Evolutionary conservation across 1,139 yeast species (phyloP).

Genomic region (Scheffersomyces stambukii): DNA sequence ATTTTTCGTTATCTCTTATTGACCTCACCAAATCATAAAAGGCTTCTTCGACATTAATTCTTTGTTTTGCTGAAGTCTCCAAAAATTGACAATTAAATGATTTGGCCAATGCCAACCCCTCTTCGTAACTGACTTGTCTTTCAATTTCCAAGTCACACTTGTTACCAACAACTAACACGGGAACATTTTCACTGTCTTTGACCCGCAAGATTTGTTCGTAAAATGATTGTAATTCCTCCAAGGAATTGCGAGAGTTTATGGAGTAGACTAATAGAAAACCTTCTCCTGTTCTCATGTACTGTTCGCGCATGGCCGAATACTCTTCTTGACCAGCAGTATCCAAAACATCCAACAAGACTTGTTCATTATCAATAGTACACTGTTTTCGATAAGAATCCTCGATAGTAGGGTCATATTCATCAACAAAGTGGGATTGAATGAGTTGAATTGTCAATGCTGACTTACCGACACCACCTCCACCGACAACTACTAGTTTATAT

Average conservation of each 20-base stretch:
- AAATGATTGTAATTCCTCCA: constrained; percentile 73
- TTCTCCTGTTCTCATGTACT: constrained; percentile 89
- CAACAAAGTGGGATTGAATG: constrained; percentile 89
- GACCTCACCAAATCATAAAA: constrained; percentile 72
- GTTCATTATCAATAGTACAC: constrained; percentile 49
- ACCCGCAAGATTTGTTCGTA: constrained; percentile 84
- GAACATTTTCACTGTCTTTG: constrained; percentile 72
- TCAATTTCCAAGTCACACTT: constrained; percentile 60
- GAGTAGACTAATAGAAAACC: constrained; percentile 84
- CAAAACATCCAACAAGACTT: constrained; percentile 63
- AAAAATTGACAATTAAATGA: constrained; percentile 75
- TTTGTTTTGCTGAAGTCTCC: constrained; percentile 91
- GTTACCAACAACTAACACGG: constrained; percentile 72
- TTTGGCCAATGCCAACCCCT: constrained; percentile 75
- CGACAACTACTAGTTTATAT: constrained; percentile 89
- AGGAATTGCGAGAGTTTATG: constrained; percentile 73
- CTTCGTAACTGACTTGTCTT: constrained; percentile 77
- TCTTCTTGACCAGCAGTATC: constrained; percentile 99
- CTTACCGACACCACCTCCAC: constrained; percentile 99
- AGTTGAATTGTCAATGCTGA: constrained; percentile 89
- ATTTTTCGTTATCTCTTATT: constrained; percentile 28
- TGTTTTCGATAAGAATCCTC: constrained; percentile 70
- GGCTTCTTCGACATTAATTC: constrained; percentile 91
- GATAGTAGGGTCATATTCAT: constrained; percentile 96
- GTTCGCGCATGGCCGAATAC: constrained; percentile 93